These are phyloP conservation scores for Aureobasidium zeae DNA, from an alignment of 2,329 filamentous ascomycete species.

Conservation along the genomic window DNA sequence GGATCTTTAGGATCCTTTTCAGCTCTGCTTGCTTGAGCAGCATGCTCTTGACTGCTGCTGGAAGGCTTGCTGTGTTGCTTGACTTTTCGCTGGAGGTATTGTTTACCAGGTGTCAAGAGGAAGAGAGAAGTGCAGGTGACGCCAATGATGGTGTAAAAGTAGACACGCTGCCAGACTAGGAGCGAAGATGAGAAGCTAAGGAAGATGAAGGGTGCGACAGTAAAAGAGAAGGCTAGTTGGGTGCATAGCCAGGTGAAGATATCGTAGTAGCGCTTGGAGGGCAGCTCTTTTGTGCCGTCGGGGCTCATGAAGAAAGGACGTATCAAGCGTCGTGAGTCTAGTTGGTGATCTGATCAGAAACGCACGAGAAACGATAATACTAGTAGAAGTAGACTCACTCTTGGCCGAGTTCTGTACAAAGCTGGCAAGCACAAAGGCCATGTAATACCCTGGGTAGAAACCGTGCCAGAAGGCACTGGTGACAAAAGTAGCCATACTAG, in stretches of 20 bases:
- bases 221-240: conserved; percentile 75
- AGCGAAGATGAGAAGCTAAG: conserved; percentile 64
- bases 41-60: conserved; percentile 24
- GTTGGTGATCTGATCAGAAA: background rate
- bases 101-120: conserved; percentile 71
- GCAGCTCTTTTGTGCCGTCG: conserved; percentile 57
- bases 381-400: conserved; percentile 50
- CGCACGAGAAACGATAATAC: background rate
- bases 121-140: conserved; percentile 58
- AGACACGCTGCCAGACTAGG: conserved; percentile 71
- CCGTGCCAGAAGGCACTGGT: conserved; percentile 98
- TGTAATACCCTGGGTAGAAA: conserved; percentile 93
- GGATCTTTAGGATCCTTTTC: conserved; percentile 33
- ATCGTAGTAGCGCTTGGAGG: conserved; percentile 80
- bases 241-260: conserved; percentile 64
- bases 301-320: conserved; percentile 88
- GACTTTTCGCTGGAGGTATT: conserved; percentile 31
- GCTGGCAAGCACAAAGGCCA: conserved; percentile 79
- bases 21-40: conserved; percentile 28
- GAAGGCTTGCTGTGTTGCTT: conserved; percentile 27
- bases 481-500: conserved; percentile 84
- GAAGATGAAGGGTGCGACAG: conserved; percentile 74
- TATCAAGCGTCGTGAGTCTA: conserved; percentile 80
- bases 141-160: conserved; percentile 74
- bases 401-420: conserved; percentile 91